Evolutionary conservation across 495 filamentous ascomycete species (phyloP).

Genomic region (Penicillium nucicola): DNA sequence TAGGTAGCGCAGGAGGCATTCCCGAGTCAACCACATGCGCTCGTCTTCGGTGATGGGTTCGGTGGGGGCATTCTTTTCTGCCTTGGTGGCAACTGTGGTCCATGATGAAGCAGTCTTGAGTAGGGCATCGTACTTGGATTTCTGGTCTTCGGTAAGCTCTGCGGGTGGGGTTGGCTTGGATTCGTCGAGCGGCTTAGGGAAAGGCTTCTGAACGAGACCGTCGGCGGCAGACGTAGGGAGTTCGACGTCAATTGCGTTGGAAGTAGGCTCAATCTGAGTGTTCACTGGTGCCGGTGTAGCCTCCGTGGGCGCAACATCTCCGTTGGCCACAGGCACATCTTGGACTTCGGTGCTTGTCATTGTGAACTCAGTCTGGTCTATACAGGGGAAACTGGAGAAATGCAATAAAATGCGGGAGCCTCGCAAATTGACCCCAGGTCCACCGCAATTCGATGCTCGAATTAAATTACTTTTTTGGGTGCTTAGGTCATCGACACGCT

Average conservation of each 20-base stretch:
- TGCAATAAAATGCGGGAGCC: not conserved
- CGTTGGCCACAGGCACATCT: conserved; percentile 10
- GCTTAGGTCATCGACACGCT: conserved; percentile 22
- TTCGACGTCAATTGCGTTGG: conserved; percentile 30
- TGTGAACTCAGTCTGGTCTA: not conserved
- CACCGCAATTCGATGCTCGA: conserved; percentile 3
- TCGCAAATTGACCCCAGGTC: conserved; percentile 4
- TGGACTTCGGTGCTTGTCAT: conserved; percentile 4
- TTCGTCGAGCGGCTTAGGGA: conserved; percentile 56
- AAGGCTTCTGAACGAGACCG: conserved; percentile 64
- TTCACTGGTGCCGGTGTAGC: conserved; percentile 10
- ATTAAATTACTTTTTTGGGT: conserved; percentile 21
- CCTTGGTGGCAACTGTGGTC: conserved; percentile 64
- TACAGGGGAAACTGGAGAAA: not conserved
- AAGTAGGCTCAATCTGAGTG: conserved; percentile 4
- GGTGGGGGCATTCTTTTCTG: conserved; percentile 53
- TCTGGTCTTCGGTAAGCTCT: conserved; percentile 69
- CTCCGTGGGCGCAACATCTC: conserved; percentile 9
- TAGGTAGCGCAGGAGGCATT: conserved; percentile 90
- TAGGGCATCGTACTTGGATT: conserved; percentile 75
- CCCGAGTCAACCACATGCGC: conserved; percentile 83
- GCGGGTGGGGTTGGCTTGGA: conserved; percentile 51
- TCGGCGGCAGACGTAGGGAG: conserved; percentile 44
- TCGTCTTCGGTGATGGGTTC: conserved; percentile 74
- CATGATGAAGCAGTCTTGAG: conserved; percentile 65